Evolutionary conservation across 441 rosid species (phyloP), one percentile per base, ranked within the genome.

Genomic region (Syzygium malaccense): DNA sequence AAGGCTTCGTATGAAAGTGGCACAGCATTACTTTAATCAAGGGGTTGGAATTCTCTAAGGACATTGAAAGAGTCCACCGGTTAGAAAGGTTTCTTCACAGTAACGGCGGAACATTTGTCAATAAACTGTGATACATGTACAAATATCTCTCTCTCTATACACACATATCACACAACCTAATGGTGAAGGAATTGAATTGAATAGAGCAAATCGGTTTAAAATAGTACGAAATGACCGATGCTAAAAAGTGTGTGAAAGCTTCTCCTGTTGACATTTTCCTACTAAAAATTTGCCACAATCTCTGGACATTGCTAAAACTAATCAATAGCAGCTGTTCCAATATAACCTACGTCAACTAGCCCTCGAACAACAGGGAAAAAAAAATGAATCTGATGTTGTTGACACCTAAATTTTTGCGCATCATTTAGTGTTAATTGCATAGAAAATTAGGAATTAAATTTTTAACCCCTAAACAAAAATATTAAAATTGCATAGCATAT

Each of bases 1-100:
- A 57, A 89, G 91, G 91, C 66, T 88, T 89, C 88, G 10, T 3
- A 80, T 90, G 89, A 91, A 87, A 33, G 49, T 18, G 45, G 64
- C 89, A 83, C 66, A 55, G 53, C 57, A 85, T 89, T 88, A 41
- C 83, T 75, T 41, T 75, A 41, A 41, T 6, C 28, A 26, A 75
- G 15, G 51, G 3, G 51, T 23, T 41, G 83, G 83, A 41, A 75
- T 37, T 75, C 51, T 45, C 51, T 23, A 23, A 41, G 83, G 83
- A 13, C n/a, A 12, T 23, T 41, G 9, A 75, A 41, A 23, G 51
- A 75, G 41, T 66, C 83, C 83, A 75, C 48, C n/a, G 83, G 83
- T 0, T 41, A 41, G 41, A 25, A 75, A 37, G 83, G 10, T 23
- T 75, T 37, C 51, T 12, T 26, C n/a, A 6, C n/a, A 3, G 18